Conservation (phyloP, 768 basidiomycete species). For the Phanerodontia chrysosporium region DNA sequence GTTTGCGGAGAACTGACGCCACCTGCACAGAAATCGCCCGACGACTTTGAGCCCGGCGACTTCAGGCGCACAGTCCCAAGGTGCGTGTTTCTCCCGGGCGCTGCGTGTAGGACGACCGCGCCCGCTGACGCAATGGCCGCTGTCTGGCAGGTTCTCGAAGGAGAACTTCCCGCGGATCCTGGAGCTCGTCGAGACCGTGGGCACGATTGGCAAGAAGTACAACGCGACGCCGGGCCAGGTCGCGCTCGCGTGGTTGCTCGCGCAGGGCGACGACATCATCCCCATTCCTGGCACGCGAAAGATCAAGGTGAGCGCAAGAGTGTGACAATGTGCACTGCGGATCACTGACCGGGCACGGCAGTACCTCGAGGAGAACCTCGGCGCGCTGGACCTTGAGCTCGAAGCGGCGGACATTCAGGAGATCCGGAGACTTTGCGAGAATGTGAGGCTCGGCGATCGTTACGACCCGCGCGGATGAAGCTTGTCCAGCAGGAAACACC, state of each 20-base stretch:
- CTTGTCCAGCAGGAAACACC: conserved; percentile 34
- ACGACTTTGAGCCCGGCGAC: conserved; percentile 28
- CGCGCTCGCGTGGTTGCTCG: conserved; percentile 29
- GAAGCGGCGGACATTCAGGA: conserved; percentile 24
- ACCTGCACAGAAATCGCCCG: conserved; percentile 21
- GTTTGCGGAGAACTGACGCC: neutral
- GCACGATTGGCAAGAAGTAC: conserved; percentile 18
- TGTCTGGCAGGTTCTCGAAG: conserved; percentile 16
- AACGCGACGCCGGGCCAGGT: conserved; percentile 30
- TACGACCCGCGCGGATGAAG: conserved; percentile 28
- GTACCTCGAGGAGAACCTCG: conserved; percentile 31
- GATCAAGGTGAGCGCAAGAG: conserved; percentile 12
- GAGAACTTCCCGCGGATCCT: conserved; percentile 42
- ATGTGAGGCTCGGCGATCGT: conserved; percentile 30
- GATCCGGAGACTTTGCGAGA: conserved; percentile 26
- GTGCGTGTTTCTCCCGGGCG: neutral
- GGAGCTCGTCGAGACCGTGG: conserved; percentile 17
- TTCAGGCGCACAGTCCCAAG: conserved; percentile 21
- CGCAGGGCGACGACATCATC: conserved; percentile 28
- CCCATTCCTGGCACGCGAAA: conserved; percentile 25
- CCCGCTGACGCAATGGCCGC: too few species aligned
- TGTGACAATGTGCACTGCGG: neutral
- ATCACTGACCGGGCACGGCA: conserved; percentile 6
- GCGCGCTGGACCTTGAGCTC: conserved; percentile 21
- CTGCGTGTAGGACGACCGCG: too few species aligned